Conservation (phyloP, 805 yeast species). For the Metschnikowia matae region DNA sequence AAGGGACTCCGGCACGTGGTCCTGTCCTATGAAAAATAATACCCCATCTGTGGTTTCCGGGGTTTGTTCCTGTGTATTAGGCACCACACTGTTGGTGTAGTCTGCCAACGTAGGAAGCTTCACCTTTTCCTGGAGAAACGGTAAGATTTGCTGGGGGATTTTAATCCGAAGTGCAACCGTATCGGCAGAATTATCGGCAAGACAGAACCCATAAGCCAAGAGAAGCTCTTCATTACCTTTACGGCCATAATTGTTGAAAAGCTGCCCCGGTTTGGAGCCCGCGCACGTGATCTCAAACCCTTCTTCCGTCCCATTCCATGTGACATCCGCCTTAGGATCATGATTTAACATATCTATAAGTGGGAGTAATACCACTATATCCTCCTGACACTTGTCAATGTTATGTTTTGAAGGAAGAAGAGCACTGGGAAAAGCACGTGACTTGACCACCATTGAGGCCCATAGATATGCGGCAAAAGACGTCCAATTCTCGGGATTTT, state of each 20-base stretch:
- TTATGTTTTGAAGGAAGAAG: slow-evolving; percentile 35
- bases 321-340: slow-evolving; percentile 52
- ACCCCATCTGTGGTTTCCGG: slow-evolving; percentile 28
- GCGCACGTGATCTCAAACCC: slow-evolving; percentile 25
- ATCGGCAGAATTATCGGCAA: slow-evolving; percentile 56
- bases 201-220: slow-evolving; percentile 76
- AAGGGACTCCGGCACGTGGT: slow-evolving; percentile 41
- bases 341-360: slow-evolving; percentile 79
- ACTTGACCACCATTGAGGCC: slow-evolving; percentile 65
- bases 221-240: slow-evolving; percentile 82
- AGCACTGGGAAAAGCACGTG: slow-evolving; percentile 78
- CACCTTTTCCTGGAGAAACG: slow-evolving; percentile 29
- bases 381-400: slow-evolving; percentile 21
- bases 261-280: slow-evolving; percentile 23
- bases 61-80: slow-evolving; percentile 6
- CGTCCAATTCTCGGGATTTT: slow-evolving; percentile 47
- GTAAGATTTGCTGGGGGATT: slow-evolving; percentile 35
- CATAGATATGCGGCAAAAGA: slow-evolving; percentile 68
- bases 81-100: slow-evolving; percentile 37
- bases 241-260: slow-evolving; percentile 82
- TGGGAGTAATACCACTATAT: slow-evolving; percentile 70
- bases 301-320: slow-evolving; percentile 47
- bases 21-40: slow-evolving; percentile 36
- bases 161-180: slow-evolving; percentile 56
- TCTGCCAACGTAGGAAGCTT: slow-evolving; percentile 32